These are phyloP conservation scores for Psidium friedrichsthalianum DNA, from an alignment of 345 rosid species.

Conservation along the genomic window DNA sequence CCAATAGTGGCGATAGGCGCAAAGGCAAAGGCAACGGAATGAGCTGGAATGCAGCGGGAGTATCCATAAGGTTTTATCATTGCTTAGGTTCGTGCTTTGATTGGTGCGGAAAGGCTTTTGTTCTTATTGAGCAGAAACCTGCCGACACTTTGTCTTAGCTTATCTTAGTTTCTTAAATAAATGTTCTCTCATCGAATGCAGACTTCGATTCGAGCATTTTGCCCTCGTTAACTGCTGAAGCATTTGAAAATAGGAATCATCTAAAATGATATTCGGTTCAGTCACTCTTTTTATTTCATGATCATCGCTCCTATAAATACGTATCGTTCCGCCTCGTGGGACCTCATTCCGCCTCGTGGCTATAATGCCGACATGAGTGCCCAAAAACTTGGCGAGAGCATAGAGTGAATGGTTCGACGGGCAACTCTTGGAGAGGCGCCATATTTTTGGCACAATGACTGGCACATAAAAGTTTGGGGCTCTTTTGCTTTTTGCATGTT, in stretches of 20 bases:
- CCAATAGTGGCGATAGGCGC: conserved; percentile 55
- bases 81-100: not conserved
- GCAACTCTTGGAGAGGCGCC: not conserved
- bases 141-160: not conserved
- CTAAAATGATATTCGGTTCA: not conserved
- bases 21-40: conserved; percentile 89
- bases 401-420: not conserved
- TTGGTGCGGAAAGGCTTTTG: not conserved
- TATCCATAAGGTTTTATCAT: not conserved
- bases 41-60: conserved; percentile 1
- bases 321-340: no score
- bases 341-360: not conserved
- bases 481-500: not conserved
- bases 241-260: not conserved
- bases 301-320: not conserved
- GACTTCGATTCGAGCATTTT: not conserved
- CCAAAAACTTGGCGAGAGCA: not conserved
- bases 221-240: no score
- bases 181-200: not conserved
- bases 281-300: not conserved
- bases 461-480: not conserved
- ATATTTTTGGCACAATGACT: not conserved
- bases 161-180: not conserved
- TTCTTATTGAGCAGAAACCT: not conserved
- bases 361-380: not conserved